Percentiles rank a stretch among this genome's conserved stretches.
Conservation (phyloP, 2,329 filamentous ascomycete genomes). For the Aurifilum marmelostoma region DNA sequence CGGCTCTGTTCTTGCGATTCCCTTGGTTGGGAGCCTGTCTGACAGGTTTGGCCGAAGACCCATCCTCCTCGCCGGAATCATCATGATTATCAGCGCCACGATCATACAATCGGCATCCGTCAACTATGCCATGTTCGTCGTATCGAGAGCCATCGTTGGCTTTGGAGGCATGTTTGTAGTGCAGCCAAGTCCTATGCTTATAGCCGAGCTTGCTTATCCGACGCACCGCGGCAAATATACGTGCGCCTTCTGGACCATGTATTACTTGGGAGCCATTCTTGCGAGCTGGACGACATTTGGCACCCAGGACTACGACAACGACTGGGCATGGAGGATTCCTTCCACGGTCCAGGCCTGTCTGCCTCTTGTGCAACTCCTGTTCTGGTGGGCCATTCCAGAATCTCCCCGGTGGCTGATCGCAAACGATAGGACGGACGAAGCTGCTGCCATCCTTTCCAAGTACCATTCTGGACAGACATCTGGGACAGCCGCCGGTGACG, state of each 20-base stretch:
- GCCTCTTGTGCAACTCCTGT: constrained; percentile 42
- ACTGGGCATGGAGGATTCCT: constrained; percentile 39
- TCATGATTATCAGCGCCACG: constrained; percentile 42
- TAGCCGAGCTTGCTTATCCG: constrained; percentile 42
- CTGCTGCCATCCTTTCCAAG: constrained; percentile 50
- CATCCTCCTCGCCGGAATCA: constrained; percentile 33
- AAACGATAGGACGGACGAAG: constrained; percentile 54
- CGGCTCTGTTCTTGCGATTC: constrained; percentile 41
- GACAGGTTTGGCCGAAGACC: constrained; percentile 37
- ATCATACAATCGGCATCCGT: constrained; percentile 42
- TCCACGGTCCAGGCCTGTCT: constrained; percentile 38
- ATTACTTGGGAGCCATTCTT: constrained; percentile 42
- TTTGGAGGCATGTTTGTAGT: constrained; percentile 43
- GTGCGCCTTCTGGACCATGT: constrained; percentile 40
- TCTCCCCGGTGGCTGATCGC: constrained; percentile 53
- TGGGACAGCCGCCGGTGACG: constrained; percentile 36
- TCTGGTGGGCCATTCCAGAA: constrained; percentile 49
- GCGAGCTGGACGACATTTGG: constrained; percentile 46
- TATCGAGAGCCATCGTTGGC: constrained; percentile 13
- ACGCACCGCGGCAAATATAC: constrained; percentile 41
- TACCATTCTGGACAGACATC: constrained; percentile 47
- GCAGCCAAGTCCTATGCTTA: constrained; percentile 41
- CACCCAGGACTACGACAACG: constrained; percentile 31
- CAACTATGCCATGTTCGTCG: constrained; percentile 39
- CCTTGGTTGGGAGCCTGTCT: constrained; percentile 39